Conservation (phyloP, 148 eudicot genomes). For the Rhododendron mucronatum region DNA sequence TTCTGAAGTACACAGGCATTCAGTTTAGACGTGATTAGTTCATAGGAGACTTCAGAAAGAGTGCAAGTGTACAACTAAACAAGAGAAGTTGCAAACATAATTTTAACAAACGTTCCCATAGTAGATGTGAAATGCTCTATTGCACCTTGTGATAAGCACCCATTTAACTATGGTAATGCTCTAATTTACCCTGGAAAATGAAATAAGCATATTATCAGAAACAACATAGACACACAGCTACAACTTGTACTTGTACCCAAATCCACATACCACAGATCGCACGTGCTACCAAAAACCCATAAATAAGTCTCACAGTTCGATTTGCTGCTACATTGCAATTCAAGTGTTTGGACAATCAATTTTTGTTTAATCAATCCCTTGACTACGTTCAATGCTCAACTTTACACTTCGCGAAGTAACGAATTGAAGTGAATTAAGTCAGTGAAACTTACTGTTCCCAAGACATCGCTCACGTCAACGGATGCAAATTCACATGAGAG, state of each 20-base stretch:
- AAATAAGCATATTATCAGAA: not conserved
- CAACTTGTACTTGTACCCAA: not conserved
- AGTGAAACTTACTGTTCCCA: conserved; percentile 83
- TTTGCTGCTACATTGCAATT: not conserved
- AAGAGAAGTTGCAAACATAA: not conserved
- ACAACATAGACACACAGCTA: not conserved
- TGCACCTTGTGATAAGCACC: not conserved
- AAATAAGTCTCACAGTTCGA: not conserved
- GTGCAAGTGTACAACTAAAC: not conserved
- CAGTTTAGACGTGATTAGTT: not conserved
- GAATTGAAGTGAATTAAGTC: conserved; percentile 14
- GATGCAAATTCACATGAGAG: conserved; percentile 99
- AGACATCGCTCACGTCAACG: conserved; percentile 87
- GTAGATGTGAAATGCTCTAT: not conserved
- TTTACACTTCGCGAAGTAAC: conserved; percentile 1
- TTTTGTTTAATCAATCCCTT: not conserved
- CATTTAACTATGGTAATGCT: not conserved
- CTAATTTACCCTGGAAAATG: not conserved
- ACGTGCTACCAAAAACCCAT: not conserved
- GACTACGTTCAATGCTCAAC: not conserved
- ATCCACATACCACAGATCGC: not conserved
- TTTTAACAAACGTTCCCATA: not conserved
- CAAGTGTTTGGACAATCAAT: not conserved
- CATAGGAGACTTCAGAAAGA: not conserved
- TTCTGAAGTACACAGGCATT: not conserved